Percentiles rank a stretch among this genome's conserved stretches.
Conservation (phyloP, 2,329 filamentous ascomycete species). For the Colletotrichum tamarilloi region DNA sequence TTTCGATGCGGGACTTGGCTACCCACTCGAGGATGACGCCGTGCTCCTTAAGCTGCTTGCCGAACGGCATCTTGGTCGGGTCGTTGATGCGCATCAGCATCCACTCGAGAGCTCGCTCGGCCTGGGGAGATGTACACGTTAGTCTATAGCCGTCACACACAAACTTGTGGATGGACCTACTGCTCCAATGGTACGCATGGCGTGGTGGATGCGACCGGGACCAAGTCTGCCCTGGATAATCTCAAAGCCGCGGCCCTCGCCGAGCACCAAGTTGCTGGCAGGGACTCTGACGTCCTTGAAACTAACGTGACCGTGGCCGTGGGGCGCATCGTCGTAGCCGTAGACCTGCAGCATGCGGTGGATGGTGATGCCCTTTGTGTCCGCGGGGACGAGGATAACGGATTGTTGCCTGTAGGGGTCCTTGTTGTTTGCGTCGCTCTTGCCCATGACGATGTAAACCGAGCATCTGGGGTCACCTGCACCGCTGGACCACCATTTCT, state of each 20-base stretch:
- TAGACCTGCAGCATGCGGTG: slow-evolving; percentile 94
- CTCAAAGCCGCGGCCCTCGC: slow-evolving; percentile 94
- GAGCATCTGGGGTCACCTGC: slow-evolving; percentile 92
- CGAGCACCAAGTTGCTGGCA: slow-evolving; percentile 84
- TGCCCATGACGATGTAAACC: slow-evolving; percentile 97
- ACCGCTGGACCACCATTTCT: slow-evolving; percentile 99
- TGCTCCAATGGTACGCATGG: slow-evolving; percentile 93
- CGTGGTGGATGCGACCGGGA: slow-evolving; percentile 96
- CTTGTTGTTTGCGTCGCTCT: slow-evolving; percentile 80
- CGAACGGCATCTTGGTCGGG: slow-evolving; percentile 89
- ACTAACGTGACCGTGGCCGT: slow-evolving; percentile 92
- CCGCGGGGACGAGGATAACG: slow-evolving; percentile 86
- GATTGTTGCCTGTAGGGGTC: slow-evolving; percentile 92
- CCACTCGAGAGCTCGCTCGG: slow-evolving; percentile 93
- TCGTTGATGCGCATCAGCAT: slow-evolving; percentile 96
- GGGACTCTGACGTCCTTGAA: slow-evolving; percentile 94
- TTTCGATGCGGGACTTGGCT: slow-evolving; percentile 90
- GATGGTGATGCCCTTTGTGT: slow-evolving; percentile 87
- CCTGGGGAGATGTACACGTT: slow-evolving; percentile 50
- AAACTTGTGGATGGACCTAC: slow-evolving; percentile 55
- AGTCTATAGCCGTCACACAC: not conserved
- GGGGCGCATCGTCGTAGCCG: slow-evolving; percentile 97
- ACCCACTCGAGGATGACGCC: slow-evolving; percentile 97
- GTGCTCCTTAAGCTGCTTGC: slow-evolving; percentile 86
- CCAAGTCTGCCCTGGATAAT: slow-evolving; percentile 98